phyloP scores from a whole-genome alignment of 1,284 basidiomycete species.

The Pascua sp. region DNA sequence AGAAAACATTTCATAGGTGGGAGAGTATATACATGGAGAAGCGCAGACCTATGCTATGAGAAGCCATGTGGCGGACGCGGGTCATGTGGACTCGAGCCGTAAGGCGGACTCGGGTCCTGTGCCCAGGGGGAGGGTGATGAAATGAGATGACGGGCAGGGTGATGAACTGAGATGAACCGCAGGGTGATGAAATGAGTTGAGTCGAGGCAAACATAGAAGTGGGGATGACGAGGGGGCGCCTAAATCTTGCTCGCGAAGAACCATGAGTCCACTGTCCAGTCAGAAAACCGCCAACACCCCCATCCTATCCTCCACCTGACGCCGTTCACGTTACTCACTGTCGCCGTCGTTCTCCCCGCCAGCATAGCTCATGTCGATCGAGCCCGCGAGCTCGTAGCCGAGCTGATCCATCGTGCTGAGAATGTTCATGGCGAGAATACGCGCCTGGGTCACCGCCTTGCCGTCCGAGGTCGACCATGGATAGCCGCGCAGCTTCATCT shows the following conservation, averaged over 20 bases:
- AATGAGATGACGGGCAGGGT: too few relatives aligned
- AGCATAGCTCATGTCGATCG: conserved; percentile 35
- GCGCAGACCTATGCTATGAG: too few relatives aligned
- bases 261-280: conserved; percentile 39
- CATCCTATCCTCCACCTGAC: neutral
- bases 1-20: too few relatives aligned
- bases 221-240: neutral
- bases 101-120: too few relatives aligned
- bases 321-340: conserved; percentile 3
- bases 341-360: conserved; percentile 12
- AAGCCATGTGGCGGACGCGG: too few relatives aligned
- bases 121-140: too few relatives aligned
- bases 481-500: conserved; percentile 38
- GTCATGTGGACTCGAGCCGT: too few relatives aligned
- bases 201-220: too few relatives aligned
- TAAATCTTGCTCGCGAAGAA: conserved; percentile 36
- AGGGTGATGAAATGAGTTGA: too few relatives aligned
- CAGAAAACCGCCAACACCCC: too few relatives aligned
- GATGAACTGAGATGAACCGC: too few relatives aligned
- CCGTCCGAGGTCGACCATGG: conserved; percentile 37
- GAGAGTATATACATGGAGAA: too few relatives aligned
- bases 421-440: conserved; percentile 27
- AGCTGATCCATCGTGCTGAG: conserved; percentile 33
- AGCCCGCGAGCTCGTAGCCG: conserved; percentile 37
- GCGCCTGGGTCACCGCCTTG: conserved; percentile 21